A percentile compares a stretch with the other conserved stretches of the same genome.
These are phyloP conservation scores for Ceratobasidium sp. DNA, from an alignment of 1,284 basidiomycete genomes.

Conservation along the genomic window DNA sequence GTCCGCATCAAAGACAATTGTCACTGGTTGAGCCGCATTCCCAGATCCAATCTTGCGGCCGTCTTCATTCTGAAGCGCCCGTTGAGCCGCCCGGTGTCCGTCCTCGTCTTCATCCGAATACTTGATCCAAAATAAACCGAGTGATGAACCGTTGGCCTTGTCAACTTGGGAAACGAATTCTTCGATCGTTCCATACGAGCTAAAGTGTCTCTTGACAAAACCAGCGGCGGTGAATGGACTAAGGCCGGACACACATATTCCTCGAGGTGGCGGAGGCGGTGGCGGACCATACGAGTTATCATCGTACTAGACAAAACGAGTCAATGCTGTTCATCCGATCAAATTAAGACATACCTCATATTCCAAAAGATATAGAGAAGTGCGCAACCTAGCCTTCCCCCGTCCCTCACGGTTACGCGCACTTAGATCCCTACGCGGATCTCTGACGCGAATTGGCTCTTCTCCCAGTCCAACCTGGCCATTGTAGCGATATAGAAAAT, in stretches of 20 bases:
- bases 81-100: slow-evolving; percentile 39
- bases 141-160: slow-evolving; percentile 74
- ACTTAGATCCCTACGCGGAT: slow-evolving; percentile 38
- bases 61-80: slow-evolving; percentile 47
- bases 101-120: slow-evolving; percentile 54
- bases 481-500: slow-evolving; percentile 44
- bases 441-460: slow-evolving; percentile 38
- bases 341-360: slow-evolving; percentile 42
- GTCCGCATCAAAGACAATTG: slow-evolving; percentile 55
- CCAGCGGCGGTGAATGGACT: slow-evolving; percentile 72
- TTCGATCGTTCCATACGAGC: slow-evolving; percentile 67
- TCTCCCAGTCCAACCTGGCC: slow-evolving; percentile 43
- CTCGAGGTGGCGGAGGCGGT: slow-evolving; percentile 77
- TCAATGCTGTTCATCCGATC: slow-evolving; percentile 32
- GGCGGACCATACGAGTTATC: slow-evolving; percentile 71
- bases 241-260: slow-evolving; percentile 75
- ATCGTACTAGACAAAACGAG: slow-evolving; percentile 65
- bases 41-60: slow-evolving; percentile 52
- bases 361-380: slow-evolving; percentile 43
- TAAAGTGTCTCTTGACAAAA: slow-evolving; percentile 72
- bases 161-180: slow-evolving; percentile 83
- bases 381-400: slow-evolving; percentile 41
- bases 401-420: slow-evolving; percentile 40
- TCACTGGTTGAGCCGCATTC: slow-evolving; percentile 48
- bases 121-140: slow-evolving; percentile 82